Conservation (phyloP, 1,284 basidiomycete genomes). For the Hortiboletus rubellus region DNA sequence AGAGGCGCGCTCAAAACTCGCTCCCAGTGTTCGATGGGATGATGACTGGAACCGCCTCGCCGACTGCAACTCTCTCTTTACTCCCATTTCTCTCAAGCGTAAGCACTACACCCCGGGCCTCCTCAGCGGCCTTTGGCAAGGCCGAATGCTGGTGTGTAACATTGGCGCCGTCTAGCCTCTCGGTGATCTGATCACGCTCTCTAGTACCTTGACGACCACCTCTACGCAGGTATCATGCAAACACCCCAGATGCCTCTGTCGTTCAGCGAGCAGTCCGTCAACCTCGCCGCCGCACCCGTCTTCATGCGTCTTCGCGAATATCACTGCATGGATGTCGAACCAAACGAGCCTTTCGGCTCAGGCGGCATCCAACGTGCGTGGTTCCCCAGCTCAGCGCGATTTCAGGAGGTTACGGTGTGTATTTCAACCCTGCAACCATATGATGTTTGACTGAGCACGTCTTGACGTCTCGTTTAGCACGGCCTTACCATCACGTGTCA, state of each 20-base stretch:
- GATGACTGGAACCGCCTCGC: constrained; percentile 57
- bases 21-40: constrained; percentile 51
- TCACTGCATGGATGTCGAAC: constrained; percentile 47
- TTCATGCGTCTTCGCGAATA: constrained; percentile 59
- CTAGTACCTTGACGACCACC: constrained; percentile 37
- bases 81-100: constrained; percentile 41
- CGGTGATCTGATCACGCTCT: constrained; percentile 13
- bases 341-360: constrained; percentile 34
- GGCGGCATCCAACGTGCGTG: constrained; percentile 57
- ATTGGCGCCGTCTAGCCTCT: neutral
- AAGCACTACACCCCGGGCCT: constrained; percentile 51
- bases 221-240: constrained; percentile 38
- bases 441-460: constrained; percentile 1
- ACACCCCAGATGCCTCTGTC: constrained; percentile 30
- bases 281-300: constrained; percentile 45
- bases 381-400: constrained; percentile 40
- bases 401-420: constrained; percentile 35
- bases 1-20: constrained; percentile 26
- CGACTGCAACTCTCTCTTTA: constrained; percentile 48
- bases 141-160: constrained; percentile 53
- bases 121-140: constrained; percentile 59
- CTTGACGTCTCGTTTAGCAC: constrained; percentile 17
- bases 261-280: constrained; percentile 41
- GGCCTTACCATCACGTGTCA: constrained; percentile 25
- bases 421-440: neutral